These are phyloP conservation scores for Candida gigantensis DNA, from an alignment of 1,139 yeast genomes.

Conservation along the genomic window DNA sequence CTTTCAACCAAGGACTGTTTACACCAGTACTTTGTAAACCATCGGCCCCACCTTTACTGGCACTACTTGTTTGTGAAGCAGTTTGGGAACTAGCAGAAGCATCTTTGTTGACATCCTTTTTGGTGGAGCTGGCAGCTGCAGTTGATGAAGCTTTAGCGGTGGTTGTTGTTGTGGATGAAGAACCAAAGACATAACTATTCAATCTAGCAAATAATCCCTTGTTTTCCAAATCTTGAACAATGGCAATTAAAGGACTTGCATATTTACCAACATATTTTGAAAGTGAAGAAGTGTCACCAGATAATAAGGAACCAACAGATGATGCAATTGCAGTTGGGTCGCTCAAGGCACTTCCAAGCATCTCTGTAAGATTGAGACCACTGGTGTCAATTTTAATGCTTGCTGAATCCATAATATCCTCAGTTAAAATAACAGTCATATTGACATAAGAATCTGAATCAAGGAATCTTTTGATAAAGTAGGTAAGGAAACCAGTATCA, in stretches of 20 bases:
- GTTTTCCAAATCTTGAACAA: conserved; percentile 36
- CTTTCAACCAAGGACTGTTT: conserved; percentile 17
- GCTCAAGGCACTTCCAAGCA: conserved; percentile 26
- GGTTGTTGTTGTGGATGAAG: conserved; percentile 24
- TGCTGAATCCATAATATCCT: conserved; percentile 29
- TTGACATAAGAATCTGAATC: conserved; percentile 39
- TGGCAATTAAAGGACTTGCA: conserved; percentile 30
- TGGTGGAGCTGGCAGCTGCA: conserved; percentile 6
- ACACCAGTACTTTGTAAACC: conserved; percentile 4
- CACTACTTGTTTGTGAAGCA: conserved; percentile 11
- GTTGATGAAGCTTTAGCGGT: conserved; percentile 12
- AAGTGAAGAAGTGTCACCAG: conserved; percentile 17
- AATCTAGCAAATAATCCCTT: conserved; percentile 43
- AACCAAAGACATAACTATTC: conserved; percentile 37
- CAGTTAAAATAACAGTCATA: conserved; percentile 33
- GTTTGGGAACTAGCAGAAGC: conserved; percentile 4
- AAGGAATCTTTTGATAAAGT: conserved; percentile 37
- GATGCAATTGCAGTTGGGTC: conserved; percentile 27
- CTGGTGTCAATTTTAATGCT: conserved; percentile 24
- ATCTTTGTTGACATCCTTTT: conserved; percentile 9
- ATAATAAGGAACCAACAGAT: conserved; percentile 26
- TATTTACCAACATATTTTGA: conserved; percentile 27
- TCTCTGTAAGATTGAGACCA: conserved; percentile 28
- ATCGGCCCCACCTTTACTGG: conserved; percentile 15
- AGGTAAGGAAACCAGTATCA: conserved; percentile 45